These are phyloP conservation scores for Hamigera avellanea DNA, from an alignment of 495 filamentous ascomycete species.

Conservation along the genomic window DNA sequence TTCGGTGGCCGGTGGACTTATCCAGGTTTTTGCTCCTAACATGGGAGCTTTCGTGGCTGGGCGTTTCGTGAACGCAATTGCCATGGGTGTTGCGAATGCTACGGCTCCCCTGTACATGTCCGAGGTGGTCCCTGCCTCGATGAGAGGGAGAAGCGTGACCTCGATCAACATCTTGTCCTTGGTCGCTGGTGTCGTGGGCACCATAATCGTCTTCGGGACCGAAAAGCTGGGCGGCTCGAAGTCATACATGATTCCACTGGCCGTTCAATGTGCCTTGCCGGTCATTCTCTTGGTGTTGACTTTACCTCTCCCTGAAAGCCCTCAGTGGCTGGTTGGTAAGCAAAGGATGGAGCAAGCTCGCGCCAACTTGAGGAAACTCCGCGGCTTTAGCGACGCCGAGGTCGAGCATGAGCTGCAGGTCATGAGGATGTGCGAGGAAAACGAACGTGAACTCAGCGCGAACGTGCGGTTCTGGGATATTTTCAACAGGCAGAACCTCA, in stretches of 20 bases:
- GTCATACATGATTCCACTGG: constrained; percentile 23
- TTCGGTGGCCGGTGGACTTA: constrained; percentile 23
- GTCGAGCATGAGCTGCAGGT: constrained; percentile 22
- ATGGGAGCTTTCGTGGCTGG: constrained; percentile 23
- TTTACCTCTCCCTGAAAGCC: constrained; percentile 42
- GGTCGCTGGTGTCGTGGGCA: constrained; percentile 8
- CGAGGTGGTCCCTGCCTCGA: constrained; percentile 25
- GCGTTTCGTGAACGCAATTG: constrained; percentile 20
- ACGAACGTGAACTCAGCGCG: constrained; percentile 13
- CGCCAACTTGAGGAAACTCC: constrained; percentile 21
- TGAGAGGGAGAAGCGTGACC: constrained; percentile 25
- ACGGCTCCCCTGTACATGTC: constrained; percentile 28
- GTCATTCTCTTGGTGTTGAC: constrained; percentile 17
- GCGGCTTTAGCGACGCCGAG: constrained; percentile 19
- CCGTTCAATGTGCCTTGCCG: constrained; percentile 21
- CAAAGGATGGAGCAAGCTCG: constrained; percentile 25
- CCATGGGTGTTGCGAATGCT: constrained; percentile 22
- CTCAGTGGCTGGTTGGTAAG: constrained; percentile 51
- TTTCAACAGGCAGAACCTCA: constrained; percentile 20
- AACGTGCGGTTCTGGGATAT: constrained; percentile 26
- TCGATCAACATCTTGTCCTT: constrained; percentile 26
- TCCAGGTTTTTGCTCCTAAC: constrained; percentile 26
- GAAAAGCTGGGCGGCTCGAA: constrained; percentile 12
- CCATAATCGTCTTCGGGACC: constrained; percentile 19
- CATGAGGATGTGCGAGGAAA: constrained; percentile 19